These are phyloP conservation scores for Adansonia gregorii DNA, from an alignment of 441 rosid species.

Conservation along the genomic window DNA sequence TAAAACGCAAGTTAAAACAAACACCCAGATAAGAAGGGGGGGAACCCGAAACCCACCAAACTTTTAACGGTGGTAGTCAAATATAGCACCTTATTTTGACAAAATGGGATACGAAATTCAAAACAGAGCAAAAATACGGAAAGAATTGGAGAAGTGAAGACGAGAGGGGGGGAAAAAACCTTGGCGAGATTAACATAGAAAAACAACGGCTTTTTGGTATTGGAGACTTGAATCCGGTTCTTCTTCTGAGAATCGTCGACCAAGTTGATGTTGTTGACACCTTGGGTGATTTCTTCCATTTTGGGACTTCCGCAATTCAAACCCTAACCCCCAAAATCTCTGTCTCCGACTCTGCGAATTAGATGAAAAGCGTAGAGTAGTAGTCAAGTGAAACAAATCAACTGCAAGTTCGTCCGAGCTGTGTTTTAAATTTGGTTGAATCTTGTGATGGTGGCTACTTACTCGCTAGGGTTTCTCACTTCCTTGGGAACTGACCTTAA, in stretches of 20 bases:
- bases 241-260: slow-evolving; percentile 56
- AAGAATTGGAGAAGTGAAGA: neutral
- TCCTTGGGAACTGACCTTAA: neutral
- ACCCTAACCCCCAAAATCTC: slow-evolving; percentile 27
- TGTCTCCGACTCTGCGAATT: neutral
- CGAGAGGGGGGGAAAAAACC: slow-evolving; percentile 34
- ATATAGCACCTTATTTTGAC: neutral
- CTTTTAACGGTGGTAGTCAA: neutral
- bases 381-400: neutral
- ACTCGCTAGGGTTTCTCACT: slow-evolving; percentile 13
- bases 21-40: neutral
- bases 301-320: slow-evolving; percentile 8
- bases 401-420: neutral
- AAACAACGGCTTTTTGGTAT: slow-evolving; percentile 90
- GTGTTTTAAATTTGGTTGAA: neutral
- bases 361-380: neutral
- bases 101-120: neutral
- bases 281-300: slow-evolving; percentile 81
- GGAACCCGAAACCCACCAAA: neutral
- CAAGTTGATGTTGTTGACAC: slow-evolving; percentile 62
- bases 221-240: slow-evolving; percentile 92
- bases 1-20: slow-evolving; percentile 3
- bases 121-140: neutral
- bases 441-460: neutral
- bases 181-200: slow-evolving; percentile 96